Evolutionary conservation across 176 grass and related monocot genomes (phyloP).

Genomic region (Oryza meyeriana): DNA sequence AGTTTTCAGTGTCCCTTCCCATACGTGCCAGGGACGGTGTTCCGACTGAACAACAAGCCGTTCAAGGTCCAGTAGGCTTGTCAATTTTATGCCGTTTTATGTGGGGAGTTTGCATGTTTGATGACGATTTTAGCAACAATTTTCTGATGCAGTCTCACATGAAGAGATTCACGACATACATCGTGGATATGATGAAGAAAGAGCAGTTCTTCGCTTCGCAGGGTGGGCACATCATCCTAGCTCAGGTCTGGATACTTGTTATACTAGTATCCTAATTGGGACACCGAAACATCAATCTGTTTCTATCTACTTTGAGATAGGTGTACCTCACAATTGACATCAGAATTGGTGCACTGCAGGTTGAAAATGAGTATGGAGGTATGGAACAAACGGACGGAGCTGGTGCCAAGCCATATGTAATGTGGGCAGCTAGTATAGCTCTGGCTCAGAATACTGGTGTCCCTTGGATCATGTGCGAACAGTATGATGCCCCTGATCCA

Average conservation of each 20-base stretch:
- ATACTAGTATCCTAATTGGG: neutral
- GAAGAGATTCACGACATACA: conserved; percentile 76
- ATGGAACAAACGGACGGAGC: conserved; percentile 49
- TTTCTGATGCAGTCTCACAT: conserved; percentile 58
- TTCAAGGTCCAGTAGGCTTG: conserved; percentile 58
- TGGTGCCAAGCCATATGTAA: conserved; percentile 67
- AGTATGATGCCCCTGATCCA: conserved; percentile 75
- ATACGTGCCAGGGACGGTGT: conserved; percentile 84
- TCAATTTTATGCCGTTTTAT: neutral
- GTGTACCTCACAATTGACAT: neutral
- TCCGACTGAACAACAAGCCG: conserved; percentile 66
- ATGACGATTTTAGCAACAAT: neutral
- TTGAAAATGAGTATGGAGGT: conserved; percentile 93
- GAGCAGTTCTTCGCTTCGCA: conserved; percentile 81
- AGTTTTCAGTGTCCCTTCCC: conserved; percentile 86
- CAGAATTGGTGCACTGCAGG: conserved; percentile 36
- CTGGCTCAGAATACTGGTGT: conserved; percentile 75
- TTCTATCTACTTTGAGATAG: neutral
- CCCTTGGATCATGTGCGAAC: conserved; percentile 96
- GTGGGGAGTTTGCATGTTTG: neutral
- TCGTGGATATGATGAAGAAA: conserved; percentile 92
- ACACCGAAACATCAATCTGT: neutral
- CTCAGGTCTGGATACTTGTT: conserved; percentile 47
- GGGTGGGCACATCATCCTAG: conserved; percentile 91
- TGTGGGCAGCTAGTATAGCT: conserved; percentile 94